Evolutionary conservation across 2,329 filamentous ascomycete species (phyloP).

Genomic region (Cladosporium sp.): DNA sequence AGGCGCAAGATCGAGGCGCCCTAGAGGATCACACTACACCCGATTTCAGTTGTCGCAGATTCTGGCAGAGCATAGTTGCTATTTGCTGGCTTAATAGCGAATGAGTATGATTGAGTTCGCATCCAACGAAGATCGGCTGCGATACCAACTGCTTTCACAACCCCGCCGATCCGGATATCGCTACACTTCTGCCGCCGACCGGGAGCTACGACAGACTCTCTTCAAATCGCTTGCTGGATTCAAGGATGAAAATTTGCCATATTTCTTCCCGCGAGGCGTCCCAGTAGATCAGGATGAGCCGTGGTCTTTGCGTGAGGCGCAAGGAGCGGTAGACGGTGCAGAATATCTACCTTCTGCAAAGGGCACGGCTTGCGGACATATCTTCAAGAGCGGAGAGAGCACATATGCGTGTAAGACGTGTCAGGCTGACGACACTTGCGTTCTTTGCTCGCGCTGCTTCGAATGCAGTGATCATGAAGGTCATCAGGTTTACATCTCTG

Average conservation of each 20-base stretch:
- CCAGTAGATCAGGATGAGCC: slow-evolving; percentile 24
- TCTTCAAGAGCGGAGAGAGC: slow-evolving; percentile 90
- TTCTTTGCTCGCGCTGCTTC: slow-evolving; percentile 89
- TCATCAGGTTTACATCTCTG: slow-evolving; percentile 83
- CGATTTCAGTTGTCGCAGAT: background rate
- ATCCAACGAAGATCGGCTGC: slow-evolving; percentile 71
- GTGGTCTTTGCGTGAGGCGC: slow-evolving; percentile 79
- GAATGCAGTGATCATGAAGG: slow-evolving; percentile 91
- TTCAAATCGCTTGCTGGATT: slow-evolving; percentile 83
- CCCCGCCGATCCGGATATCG: slow-evolving; percentile 69
- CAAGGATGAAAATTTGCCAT: slow-evolving; percentile 66
- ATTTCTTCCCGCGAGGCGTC: slow-evolving; percentile 74
- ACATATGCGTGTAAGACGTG: slow-evolving; percentile 94
- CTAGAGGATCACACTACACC: background rate
- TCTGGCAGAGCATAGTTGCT: background rate
- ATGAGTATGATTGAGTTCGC: slow-evolving; percentile 41
- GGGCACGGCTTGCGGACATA: slow-evolving; percentile 93
- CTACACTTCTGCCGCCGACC: slow-evolving; percentile 67
- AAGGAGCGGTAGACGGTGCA: slow-evolving; percentile 87
- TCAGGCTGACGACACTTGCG: slow-evolving; percentile 90
- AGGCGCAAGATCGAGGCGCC: background rate
- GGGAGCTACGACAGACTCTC: slow-evolving; percentile 70
- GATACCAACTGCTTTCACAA: slow-evolving; percentile 73
- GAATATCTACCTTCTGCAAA: slow-evolving; percentile 91
- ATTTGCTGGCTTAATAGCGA: background rate